Conservation (phyloP, 2,329 filamentous ascomycete species). For the Rutstroemia sp. region DNA sequence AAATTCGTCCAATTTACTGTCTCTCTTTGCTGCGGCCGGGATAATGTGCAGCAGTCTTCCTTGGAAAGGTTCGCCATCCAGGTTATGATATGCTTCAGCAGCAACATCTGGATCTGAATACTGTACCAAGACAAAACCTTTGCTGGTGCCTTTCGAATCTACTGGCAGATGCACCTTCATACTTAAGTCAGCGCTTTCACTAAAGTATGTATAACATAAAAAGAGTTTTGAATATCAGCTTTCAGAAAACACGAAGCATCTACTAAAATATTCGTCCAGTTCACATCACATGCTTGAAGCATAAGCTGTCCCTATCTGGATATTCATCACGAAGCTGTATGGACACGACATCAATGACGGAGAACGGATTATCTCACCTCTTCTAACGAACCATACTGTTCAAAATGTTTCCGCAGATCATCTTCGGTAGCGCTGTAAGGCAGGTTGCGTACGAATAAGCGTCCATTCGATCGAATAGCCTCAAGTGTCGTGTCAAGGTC, state of each 20-base stretch:
- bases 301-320: conserved; percentile 99
- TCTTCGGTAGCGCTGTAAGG: conserved; percentile 72
- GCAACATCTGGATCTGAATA: conserved; percentile 68
- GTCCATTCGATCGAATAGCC: conserved; percentile 62
- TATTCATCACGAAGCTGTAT: conserved; percentile 72
- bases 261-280: conserved; percentile 99
- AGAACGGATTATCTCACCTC: conserved; percentile 60
- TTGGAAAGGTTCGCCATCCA: conserved; percentile 85
- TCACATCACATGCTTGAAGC: conserved; percentile 82
- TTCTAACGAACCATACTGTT: conserved; percentile 65
- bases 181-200: conserved; percentile 31
- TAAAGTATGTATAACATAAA: conserved; percentile 10
- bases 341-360: conserved; percentile 18
- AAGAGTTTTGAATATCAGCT: conserved; percentile 26
- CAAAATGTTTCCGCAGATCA: conserved; percentile 67
- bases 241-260: conserved; percentile 87
- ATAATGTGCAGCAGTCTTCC: conserved; percentile 87
- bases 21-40: conserved; percentile 74
- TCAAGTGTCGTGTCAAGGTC: conserved; percentile 37
- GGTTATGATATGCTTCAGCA: conserved; percentile 66
- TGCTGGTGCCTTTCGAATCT: conserved; percentile 64
- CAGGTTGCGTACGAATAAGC: conserved; percentile 85
- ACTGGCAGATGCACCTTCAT: conserved; percentile 77
- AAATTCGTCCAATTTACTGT: conserved; percentile 78
- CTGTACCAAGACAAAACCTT: conserved; percentile 85